phyloP scores from a whole-genome alignment of 257 asterid genomes.

The Echium plantagineum region DNA sequence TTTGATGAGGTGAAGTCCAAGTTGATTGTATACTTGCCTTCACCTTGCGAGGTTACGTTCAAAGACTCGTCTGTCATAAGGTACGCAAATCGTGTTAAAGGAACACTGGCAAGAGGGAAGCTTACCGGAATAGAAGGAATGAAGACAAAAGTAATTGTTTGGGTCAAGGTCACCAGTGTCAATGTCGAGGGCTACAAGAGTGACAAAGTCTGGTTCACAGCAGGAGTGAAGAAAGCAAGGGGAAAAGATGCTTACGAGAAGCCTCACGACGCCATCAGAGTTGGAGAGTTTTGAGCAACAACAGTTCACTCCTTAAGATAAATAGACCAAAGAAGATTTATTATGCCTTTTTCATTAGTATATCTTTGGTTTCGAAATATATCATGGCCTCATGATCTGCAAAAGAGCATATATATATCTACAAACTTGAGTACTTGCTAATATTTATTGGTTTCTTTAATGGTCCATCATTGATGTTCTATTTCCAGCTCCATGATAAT shows the following conservation, averaged over 20 bases:
- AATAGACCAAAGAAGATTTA: no score
- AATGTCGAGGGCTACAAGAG: conserved; percentile 62
- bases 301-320: not conserved
- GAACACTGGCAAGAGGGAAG: conserved; percentile 70
- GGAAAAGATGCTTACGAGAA: conserved; percentile 72
- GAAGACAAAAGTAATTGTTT: conserved; percentile 84
- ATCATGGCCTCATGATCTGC: no score
- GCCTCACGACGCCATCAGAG: conserved; percentile 44
- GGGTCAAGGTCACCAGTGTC: conserved; percentile 67
- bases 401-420: no score
- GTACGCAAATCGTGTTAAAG: conserved; percentile 70
- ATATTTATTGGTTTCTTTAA: no score
- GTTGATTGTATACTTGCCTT: conserved; percentile 62
- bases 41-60: conserved; percentile 68
- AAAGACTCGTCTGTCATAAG: conserved; percentile 71
- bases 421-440: no score
- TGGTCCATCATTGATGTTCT: no score
- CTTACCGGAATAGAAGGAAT: conserved; percentile 70
- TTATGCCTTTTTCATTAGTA: no score
- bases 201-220: conserved; percentile 82
- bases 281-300: conserved; percentile 51
- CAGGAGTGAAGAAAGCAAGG: conserved; percentile 83
- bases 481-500: no score
- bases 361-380: no score
- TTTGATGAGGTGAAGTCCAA: conserved; percentile 50